A percentile compares a stretch with the other conserved stretches of the same genome.
Conservation (phyloP, 768 basidiomycete genomes). For the Trametes maxima region DNA sequence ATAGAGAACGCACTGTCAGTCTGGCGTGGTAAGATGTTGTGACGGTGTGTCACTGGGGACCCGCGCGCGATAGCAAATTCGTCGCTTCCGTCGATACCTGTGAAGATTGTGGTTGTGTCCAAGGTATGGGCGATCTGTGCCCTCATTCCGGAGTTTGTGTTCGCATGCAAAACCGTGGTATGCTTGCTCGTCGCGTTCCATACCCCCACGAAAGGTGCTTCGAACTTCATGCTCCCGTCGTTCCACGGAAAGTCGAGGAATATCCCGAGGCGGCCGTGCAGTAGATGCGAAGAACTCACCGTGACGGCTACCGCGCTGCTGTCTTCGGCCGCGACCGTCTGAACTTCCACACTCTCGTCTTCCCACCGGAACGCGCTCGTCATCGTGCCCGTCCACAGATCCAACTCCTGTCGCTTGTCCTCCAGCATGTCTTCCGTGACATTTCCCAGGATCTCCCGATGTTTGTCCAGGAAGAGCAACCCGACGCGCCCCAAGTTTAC, state of each 20-base stretch:
- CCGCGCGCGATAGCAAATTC: constrained; percentile 44
- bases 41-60: constrained; percentile 47
- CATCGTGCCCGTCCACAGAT: constrained; percentile 58
- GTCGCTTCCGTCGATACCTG: constrained; percentile 44
- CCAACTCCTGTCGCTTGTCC: constrained; percentile 44
- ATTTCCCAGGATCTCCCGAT: constrained; percentile 29
- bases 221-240: constrained; percentile 57
- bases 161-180: constrained; percentile 42
- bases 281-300: constrained; percentile 45
- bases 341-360: constrained; percentile 40
- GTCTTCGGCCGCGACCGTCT: constrained; percentile 42
- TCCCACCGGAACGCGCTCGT: constrained; percentile 47
- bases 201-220: constrained; percentile 59
- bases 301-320: constrained; percentile 44
- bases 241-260: constrained; percentile 67
- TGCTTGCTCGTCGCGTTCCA: constrained; percentile 51
- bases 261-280: constrained; percentile 42
- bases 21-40: constrained; percentile 43
- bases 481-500: constrained; percentile 57
- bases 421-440: constrained; percentile 43
- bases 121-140: constrained; percentile 48
- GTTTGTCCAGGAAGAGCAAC: constrained; percentile 41
- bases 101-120: constrained; percentile 44
- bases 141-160: constrained; percentile 18
- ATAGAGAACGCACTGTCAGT: constrained; percentile 37